A percentile compares a stretch with the other conserved stretches of the same genome.
Evolutionary conservation across 495 filamentous ascomycete genomes (phyloP).

Genomic region (Hypoxylon subgilvum): DNA sequence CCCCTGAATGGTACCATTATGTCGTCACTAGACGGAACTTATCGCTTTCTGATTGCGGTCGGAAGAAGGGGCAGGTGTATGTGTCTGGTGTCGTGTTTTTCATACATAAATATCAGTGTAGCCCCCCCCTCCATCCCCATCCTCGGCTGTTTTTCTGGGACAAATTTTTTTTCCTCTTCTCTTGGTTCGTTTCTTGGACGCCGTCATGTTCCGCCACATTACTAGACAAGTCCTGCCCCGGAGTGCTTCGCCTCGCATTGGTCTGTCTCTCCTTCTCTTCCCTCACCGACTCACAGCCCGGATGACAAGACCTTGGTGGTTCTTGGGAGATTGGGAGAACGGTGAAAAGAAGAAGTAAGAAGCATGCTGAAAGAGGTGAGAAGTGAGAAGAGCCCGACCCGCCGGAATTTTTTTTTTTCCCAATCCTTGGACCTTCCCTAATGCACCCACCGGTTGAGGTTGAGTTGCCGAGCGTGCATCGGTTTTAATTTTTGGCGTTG

Average conservation of each 20-base stretch:
- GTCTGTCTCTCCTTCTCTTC: not conserved
- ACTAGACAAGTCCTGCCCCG: not conserved
- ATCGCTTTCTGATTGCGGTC: conserved; percentile 2
- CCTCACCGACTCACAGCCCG: conserved; percentile 20
- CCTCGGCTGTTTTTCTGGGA: conserved; percentile 2
- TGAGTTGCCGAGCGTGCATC: conserved; percentile 16
- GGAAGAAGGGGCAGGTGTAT: not conserved
- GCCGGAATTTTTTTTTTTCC: not conserved
- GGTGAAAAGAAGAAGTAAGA: too few species aligned
- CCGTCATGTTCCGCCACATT: conserved; percentile 8
- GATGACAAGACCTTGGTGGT: too few species aligned
- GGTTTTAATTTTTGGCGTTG: not conserved
- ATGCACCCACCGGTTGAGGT: conserved; percentile 20
- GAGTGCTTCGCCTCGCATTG: too few species aligned
- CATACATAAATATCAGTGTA: conserved; percentile 24
- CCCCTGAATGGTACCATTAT: conserved; percentile 35
- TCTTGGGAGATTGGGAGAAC: too few species aligned
- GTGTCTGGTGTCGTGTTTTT: not conserved
- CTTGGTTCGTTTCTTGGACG: conserved; percentile 31
- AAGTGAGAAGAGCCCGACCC: not conserved
- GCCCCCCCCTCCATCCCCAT: conserved; percentile 8
- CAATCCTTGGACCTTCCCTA: conserved; percentile 15
- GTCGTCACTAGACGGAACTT: conserved; percentile 23
- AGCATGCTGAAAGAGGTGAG: too few species aligned
- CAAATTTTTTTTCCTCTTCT: conserved; percentile 7